Conservation (phyloP, 1,284 basidiomycete genomes). For the Rhizoctonia solani region DNA sequence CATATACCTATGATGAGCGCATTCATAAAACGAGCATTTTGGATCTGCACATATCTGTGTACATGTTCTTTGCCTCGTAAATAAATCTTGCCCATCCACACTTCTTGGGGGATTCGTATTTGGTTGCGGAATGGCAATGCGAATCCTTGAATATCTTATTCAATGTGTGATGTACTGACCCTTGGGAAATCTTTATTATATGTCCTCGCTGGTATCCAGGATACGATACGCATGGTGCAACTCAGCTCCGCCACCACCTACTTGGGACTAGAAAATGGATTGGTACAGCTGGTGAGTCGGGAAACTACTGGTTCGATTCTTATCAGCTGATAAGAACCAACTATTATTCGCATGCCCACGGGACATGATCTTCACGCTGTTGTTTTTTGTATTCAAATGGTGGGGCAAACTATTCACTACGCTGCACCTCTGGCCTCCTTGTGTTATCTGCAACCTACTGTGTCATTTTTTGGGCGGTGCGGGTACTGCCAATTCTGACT, state of each 20-base stretch:
- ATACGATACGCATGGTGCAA: conserved; percentile 70
- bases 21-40: not conserved
- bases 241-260: conserved; percentile 61
- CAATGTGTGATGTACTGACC: too few relatives aligned
- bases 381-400: not conserved
- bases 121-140: too few relatives aligned
- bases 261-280: conserved; percentile 74
- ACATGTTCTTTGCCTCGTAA: not conserved
- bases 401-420: not conserved
- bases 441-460: not conserved
- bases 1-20: not conserved
- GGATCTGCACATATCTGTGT: not conserved
- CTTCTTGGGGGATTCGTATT: too few relatives aligned
- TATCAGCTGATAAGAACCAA: conserved; percentile 28
- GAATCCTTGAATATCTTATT: too few relatives aligned
- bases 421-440: not conserved
- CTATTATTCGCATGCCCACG: not conserved
- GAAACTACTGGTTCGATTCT: not conserved
- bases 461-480: not conserved
- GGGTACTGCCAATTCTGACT: not conserved
- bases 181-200: not conserved
- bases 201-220: conserved; percentile 51
- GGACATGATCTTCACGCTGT: not conserved
- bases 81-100: not conserved
- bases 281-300: conserved; percentile 68